phyloP scores from a whole-genome alignment of 768 basidiomycete species.

The Tylopilus rubrobrunneus region DNA sequence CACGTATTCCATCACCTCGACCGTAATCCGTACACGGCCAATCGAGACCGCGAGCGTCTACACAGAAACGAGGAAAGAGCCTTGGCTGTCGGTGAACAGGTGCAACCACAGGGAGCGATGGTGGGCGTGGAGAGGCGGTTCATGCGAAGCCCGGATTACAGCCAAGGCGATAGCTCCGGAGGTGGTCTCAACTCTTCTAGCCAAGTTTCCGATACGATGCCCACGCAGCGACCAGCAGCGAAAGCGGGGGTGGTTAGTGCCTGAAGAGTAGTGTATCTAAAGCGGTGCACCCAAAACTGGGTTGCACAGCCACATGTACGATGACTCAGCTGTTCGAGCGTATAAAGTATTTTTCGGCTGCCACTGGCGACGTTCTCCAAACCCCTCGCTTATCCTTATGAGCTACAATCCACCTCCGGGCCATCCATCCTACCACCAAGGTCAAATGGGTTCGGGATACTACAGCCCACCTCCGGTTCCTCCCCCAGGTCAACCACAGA shows the following conservation, averaged over 20 bases:
- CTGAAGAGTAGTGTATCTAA: too few species aligned
- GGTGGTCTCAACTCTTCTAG: slow-evolving; percentile 4
- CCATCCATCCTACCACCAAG: slow-evolving; percentile 35
- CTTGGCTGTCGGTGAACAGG: not conserved
- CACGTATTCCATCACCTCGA: slow-evolving; percentile 30
- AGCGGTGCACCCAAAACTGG: slow-evolving; percentile 1
- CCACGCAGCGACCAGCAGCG: slow-evolving; percentile 10
- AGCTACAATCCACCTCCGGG: slow-evolving; percentile 62
- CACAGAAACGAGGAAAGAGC: not conserved
- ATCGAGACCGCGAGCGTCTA: slow-evolving; percentile 7
- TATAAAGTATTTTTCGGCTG: not conserved
- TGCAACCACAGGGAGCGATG: not conserved
- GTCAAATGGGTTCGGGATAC: slow-evolving; percentile 19
- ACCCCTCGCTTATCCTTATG: slow-evolving; percentile 37
- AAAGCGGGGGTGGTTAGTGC: not conserved
- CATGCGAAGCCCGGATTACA: slow-evolving; percentile 28
- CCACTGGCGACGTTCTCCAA: slow-evolving; percentile 5
- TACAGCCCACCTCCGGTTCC: slow-evolving; percentile 46
- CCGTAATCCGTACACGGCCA: slow-evolving; percentile 26
- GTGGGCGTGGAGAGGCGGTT: slow-evolving; percentile 13
- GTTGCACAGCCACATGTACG: slow-evolving; percentile 20
- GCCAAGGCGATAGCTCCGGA: slow-evolving; percentile 10
- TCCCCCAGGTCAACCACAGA: slow-evolving; percentile 40
- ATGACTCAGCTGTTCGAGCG: slow-evolving; percentile 22
- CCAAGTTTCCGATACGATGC: slow-evolving; percentile 9